Evolutionary conservation across 2,329 filamentous ascomycete species (phyloP).

Genomic region (Cryphonectria naterciae): DNA sequence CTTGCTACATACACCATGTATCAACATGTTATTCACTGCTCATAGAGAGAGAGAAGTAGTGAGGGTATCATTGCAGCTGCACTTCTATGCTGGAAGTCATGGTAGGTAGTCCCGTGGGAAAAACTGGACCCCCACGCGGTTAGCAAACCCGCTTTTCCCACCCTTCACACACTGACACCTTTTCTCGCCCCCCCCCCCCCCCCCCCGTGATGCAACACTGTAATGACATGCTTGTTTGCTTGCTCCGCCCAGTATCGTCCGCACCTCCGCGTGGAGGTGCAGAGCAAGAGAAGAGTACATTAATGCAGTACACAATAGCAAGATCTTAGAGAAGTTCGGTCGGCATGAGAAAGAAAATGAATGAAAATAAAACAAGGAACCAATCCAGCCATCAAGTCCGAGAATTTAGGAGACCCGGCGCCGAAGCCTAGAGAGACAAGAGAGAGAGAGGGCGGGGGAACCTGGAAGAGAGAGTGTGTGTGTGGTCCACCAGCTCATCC

Average conservation of each 20-base stretch:
- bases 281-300: neutral
- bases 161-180: neutral
- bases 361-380: neutral
- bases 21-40: no score
- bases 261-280: neutral
- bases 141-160: neutral
- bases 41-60: neutral
- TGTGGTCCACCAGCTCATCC: neutral
- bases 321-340: neutral
- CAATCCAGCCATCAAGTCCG: conserved; percentile 10
- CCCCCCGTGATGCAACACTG: neutral
- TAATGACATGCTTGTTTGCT: no score
- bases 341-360: neutral
- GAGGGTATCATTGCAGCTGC: neutral
- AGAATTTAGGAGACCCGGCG: neutral
- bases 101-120: neutral
- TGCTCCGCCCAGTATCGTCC: conserved; percentile 1
- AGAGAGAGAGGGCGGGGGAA: no score
- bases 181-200: neutral
- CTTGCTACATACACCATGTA: no score
- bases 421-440: neutral
- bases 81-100: neutral
- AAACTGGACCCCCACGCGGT: conserved; percentile 1
- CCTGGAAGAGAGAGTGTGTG: neutral
- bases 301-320: neutral